Conservation (phyloP, 2,329 filamentous ascomycete genomes). For the Xylariaceae sp. region DNA sequence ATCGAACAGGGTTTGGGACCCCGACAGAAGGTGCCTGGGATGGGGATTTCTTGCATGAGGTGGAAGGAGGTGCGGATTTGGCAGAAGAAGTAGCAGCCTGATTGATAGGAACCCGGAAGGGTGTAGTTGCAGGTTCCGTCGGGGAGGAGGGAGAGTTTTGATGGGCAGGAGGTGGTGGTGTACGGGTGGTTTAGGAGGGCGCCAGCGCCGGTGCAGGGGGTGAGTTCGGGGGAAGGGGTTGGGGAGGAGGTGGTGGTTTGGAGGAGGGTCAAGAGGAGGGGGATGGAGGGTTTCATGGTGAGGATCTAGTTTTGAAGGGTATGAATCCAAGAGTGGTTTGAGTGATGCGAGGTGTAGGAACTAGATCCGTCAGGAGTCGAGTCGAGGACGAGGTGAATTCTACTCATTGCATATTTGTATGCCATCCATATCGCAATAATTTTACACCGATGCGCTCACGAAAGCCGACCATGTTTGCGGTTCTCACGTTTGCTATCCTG, state of each 20-base stretch:
- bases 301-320: too few relatives aligned
- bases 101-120: background rate
- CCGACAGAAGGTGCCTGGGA: conserved; percentile 13
- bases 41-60: conserved; percentile 8
- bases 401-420: background rate
- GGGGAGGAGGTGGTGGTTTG: background rate
- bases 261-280: background rate
- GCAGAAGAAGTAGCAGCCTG: conserved; percentile 9
- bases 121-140: conserved; percentile 11
- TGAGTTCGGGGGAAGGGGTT: background rate
- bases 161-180: background rate
- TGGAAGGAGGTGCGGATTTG: conserved; percentile 12
- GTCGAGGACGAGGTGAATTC: background rate
- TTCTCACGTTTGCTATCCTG: background rate
- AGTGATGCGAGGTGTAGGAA: too few relatives aligned
- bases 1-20: conserved; percentile 10
- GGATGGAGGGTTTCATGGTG: background rate
- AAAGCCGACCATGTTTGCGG: background rate
- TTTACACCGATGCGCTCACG: background rate
- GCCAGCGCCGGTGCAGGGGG: background rate
- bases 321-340: too few relatives aligned
- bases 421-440: background rate
- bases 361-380: background rate
- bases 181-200: conserved; percentile 2
- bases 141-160: conserved; percentile 1